Base-by-base conservation (phyloP, 2,329 filamentous ascomycete species). In the Biscogniauxia sp. region DNA sequence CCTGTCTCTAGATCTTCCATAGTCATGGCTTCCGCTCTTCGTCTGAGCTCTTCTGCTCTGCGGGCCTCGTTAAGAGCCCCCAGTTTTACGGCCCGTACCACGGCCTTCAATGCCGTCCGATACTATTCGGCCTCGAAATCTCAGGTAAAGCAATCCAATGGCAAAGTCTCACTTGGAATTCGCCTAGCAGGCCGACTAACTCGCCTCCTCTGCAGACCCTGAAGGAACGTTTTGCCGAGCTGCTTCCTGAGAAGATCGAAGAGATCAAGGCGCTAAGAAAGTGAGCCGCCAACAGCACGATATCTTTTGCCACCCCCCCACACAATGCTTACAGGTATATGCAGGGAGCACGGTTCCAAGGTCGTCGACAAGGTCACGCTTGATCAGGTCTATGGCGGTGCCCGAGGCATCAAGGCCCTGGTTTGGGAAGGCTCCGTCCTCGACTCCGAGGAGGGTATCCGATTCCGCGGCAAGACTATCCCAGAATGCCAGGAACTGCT, bases 381-480 rank as follows among this genome's bases (percentile, higher is more conserved):
- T 69, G 95, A 98, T 85, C 95, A 99, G 84, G 95, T 97, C 77
- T 99, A 98, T 79, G 95, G 95, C 78, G 95, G 95, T 88, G 95
- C 95, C 76, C 94, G 95, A 84, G 94, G 95, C 75, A 96, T 99
- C 84, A 99, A 98, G 88, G 90, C 89, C 72, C 89, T 99, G 65
- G 95, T 99, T 74, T 99, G 95, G 95, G 95, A 99, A 83, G 90
- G 94, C 73, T 99, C 95, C 74, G 95, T 99, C 73, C 90, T 99
- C 74, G 95, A 99, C 82, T 87, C 94, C 61, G 93, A 98, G 85
- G 95, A 99, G 87, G 95, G 95, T 83, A 99, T 99, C 81, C 92
- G 95, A 73, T 99, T 99, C 89, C 90, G 95, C 78, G 95, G 95
- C 84, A 95, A 94, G 87, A 99, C 95, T 70, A 99, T 99, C 74